A percentile compares a stretch with the other conserved stretches of the same genome.
Evolutionary conservation across 140 eudicot species (phyloP).

Genomic region (Erigeron philadelphicus): DNA sequence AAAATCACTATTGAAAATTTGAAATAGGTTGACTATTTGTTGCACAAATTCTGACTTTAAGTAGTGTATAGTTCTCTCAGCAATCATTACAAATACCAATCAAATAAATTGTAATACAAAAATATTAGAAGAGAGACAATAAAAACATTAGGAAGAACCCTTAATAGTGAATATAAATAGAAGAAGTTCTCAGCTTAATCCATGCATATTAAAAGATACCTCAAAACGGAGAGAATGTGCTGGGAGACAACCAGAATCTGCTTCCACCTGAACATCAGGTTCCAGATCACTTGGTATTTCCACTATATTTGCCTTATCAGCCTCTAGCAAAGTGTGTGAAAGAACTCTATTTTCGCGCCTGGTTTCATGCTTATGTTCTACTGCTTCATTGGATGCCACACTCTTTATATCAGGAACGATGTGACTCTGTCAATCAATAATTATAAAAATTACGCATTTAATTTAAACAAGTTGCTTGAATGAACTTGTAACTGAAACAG

Average conservation of each 20-base stretch:
- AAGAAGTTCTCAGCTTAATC: not conserved
- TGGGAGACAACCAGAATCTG: slow-evolving; percentile 32
- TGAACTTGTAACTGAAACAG: not conserved
- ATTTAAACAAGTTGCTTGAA: slow-evolving; percentile 8
- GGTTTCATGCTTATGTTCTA: slow-evolving; percentile 23
- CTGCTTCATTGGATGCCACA: slow-evolving; percentile 14
- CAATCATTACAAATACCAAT: not conserved
- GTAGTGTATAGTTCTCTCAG: not conserved
- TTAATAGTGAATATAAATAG: not conserved
- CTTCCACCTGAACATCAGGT: slow-evolving; percentile 33
- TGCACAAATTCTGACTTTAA: not conserved
- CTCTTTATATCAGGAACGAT: slow-evolving; percentile 19
- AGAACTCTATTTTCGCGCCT: slow-evolving; percentile 19
- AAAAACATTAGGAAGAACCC: not conserved
- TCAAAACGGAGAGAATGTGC: slow-evolving; percentile 67
- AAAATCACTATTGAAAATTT: not conserved
- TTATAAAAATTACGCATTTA: not conserved
- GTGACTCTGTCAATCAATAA: slow-evolving; percentile 27
- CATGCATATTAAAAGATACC: slow-evolving; percentile 35
- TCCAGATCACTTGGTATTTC: slow-evolving; percentile 24
- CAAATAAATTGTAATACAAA: not conserved
- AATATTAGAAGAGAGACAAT: not conserved
- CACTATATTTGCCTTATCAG: slow-evolving; percentile 19
- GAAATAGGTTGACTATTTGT: not conserved
- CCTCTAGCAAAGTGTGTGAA: slow-evolving; percentile 14